Evolutionary conservation across 2,329 filamentous ascomycete species (phyloP), one percentile per base, ranked within the genome.

Genomic region (Ceratocystis ficicola): DNA sequence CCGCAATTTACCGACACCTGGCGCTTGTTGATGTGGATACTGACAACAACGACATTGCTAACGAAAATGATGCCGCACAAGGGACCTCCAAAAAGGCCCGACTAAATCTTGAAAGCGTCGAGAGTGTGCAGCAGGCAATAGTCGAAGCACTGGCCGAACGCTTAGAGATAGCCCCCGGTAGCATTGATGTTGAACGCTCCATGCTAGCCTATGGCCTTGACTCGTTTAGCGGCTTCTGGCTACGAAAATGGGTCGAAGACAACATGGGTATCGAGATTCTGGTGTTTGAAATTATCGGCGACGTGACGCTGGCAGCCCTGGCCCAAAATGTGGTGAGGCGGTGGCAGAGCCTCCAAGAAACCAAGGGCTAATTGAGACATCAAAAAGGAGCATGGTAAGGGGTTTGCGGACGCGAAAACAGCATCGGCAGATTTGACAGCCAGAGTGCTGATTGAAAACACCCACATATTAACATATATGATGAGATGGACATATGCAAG

Each of bases 141-240:
- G 25, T 68, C 10, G 71, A 72, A 50, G 57, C 68, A 0, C 68
- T 69, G 0, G 72, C 73, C 3, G 77, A 75, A 5, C 57, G 66
- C 5, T 78, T 79, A 74, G 79, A 75, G 66, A 76, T 79, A 73
- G 70, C 76, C 2, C 72, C 74, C 0, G 75, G 76, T 60, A 78
- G 80, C 62, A 75, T 81, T n/a, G 77, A 81, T 68, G 70, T 72
- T 44, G 71, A 71, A 41, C 74, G 74, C 65, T 71, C 77, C 1
- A 74, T 77, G 2, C 75, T 73, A 41, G 76, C 75, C 2, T 82
- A 81, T 67, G 80, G 80, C 0, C 77, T 82, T 5, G 80, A 83
- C 71, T 81, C 79, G 0, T 74, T 83, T 6, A 77, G 81, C 4
- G 80, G 80, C 1, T 78, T 82, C n/a, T 78, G 77, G 10, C 72